phyloP scores from a whole-genome alignment of 2,329 filamentous ascomycete genomes.

The Cordyceps cicadae region DNA sequence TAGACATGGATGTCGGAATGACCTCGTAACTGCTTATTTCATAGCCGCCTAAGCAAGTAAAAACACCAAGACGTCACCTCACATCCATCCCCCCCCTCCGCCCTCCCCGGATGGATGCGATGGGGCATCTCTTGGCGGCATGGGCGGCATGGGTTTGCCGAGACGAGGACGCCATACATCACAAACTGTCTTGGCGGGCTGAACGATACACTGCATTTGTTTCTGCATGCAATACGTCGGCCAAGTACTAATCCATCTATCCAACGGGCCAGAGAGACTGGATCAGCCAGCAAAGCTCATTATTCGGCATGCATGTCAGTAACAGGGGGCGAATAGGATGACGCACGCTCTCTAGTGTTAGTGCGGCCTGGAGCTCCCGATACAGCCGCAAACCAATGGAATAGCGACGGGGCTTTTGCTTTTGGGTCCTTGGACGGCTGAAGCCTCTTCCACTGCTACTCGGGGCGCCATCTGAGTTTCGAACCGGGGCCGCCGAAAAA shows the following conservation, averaged over 20 bases:
- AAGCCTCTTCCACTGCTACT: not conserved
- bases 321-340: not conserved
- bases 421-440: not conserved
- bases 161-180: not conserved
- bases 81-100: not conserved
- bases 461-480: not conserved
- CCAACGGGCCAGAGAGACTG: too few relatives aligned
- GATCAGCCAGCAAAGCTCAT: not conserved
- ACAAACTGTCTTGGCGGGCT: not conserved
- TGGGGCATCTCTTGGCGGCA: not conserved
- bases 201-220: not conserved
- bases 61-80: too few relatives aligned
- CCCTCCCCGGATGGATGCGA: not conserved
- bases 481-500: not conserved
- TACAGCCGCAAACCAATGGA: not conserved
- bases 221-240: too few relatives aligned
- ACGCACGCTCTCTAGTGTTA: not conserved
- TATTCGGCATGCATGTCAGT: not conserved
- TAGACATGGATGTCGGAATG: too few relatives aligned
- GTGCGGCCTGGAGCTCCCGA: not conserved
- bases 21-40: too few relatives aligned
- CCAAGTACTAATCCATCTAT: too few relatives aligned
- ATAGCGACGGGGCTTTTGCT: not conserved
- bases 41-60: too few relatives aligned
- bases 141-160: not conserved